Conservation (phyloP, 352 stramenopile species). For the Aphanomyces astaci region DNA sequence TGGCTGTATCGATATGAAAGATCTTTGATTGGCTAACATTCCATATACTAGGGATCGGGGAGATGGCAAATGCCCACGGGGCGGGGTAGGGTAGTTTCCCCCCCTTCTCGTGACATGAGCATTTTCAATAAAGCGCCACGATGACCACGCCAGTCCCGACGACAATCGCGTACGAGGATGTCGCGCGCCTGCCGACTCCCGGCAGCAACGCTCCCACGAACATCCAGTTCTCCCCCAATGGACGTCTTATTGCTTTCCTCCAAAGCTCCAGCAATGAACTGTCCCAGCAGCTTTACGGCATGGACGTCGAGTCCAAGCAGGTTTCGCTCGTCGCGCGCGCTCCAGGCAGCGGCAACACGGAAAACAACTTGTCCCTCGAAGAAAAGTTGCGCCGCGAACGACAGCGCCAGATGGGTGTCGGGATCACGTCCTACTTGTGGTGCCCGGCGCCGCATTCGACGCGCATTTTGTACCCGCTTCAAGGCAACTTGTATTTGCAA, state of each 20-base stretch:
- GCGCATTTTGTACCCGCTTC: slow-evolving; percentile 83
- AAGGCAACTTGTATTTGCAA: slow-evolving; percentile 92
- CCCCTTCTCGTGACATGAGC: background rate
- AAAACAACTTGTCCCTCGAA: slow-evolving; percentile 80
- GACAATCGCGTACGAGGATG: slow-evolving; percentile 72
- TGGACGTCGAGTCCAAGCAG: slow-evolving; percentile 51
- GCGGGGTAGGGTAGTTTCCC: background rate
- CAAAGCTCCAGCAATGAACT: slow-evolving; percentile 74
- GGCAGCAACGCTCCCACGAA: slow-evolving; percentile 70
- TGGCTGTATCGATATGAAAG: background rate
- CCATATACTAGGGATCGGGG: background rate
- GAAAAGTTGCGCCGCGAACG: slow-evolving; percentile 88
- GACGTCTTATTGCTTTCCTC: slow-evolving; percentile 77
- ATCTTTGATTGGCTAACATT: slow-evolving; percentile 13
- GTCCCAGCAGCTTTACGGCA: slow-evolving; percentile 74
- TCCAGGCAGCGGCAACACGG: slow-evolving; percentile 72
- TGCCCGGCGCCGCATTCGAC: slow-evolving; percentile 45
- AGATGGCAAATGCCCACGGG: background rate
- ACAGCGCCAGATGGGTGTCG: slow-evolving; percentile 85
- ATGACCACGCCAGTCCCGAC: background rate
- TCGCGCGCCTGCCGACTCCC: slow-evolving; percentile 80
- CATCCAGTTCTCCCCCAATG: slow-evolving; percentile 80
- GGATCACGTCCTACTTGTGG: slow-evolving; percentile 89
- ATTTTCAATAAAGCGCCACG: background rate
- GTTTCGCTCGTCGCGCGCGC: slow-evolving; percentile 57